These are phyloP conservation scores for Eucalyptus sp. DNA, from an alignment of 345 rosid species.

Conservation along the genomic window DNA sequence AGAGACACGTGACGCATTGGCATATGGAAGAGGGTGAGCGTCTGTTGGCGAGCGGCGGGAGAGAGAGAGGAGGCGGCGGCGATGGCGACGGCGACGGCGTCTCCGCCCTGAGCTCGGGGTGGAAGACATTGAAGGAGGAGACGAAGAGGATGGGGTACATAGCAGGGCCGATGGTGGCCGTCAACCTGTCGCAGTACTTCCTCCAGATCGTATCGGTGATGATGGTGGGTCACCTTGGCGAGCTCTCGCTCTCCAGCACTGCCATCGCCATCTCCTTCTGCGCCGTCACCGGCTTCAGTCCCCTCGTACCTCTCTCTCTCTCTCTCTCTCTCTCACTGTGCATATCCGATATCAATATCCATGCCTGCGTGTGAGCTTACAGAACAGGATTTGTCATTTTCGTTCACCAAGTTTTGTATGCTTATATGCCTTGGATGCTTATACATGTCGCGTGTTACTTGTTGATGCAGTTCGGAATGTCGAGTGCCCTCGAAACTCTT, in stretches of 20 bases:
- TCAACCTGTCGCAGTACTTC: conserved; percentile 13
- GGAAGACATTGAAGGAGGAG: background rate
- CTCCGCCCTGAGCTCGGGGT: background rate
- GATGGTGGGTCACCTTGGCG: conserved; percentile 37
- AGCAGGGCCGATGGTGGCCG: conserved; percentile 34
- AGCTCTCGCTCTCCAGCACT: conserved; percentile 31
- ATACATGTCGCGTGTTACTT: background rate
- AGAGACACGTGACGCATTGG: background rate
- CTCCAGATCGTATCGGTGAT: conserved; percentile 20
- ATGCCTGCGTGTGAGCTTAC: background rate
- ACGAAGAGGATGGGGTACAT: conserved; percentile 7
- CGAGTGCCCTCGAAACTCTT: conserved; percentile 70
- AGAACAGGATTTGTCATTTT: background rate
- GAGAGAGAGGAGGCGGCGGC: background rate
- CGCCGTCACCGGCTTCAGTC: conserved; percentile 28
- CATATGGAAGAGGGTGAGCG: background rate
- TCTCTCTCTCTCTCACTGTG: background rate
- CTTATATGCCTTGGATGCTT: background rate
- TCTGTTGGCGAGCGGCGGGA: background rate
- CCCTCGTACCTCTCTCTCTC: conserved; percentile 1
- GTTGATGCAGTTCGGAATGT: conserved; percentile 49
- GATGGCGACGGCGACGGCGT: background rate
- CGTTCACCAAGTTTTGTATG: background rate
- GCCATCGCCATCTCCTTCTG: conserved; percentile 28
- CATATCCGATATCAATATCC: background rate